Base-by-base conservation (phyloP, 805 yeast genomes). In the Ogataea thermomethanolica region DNA sequence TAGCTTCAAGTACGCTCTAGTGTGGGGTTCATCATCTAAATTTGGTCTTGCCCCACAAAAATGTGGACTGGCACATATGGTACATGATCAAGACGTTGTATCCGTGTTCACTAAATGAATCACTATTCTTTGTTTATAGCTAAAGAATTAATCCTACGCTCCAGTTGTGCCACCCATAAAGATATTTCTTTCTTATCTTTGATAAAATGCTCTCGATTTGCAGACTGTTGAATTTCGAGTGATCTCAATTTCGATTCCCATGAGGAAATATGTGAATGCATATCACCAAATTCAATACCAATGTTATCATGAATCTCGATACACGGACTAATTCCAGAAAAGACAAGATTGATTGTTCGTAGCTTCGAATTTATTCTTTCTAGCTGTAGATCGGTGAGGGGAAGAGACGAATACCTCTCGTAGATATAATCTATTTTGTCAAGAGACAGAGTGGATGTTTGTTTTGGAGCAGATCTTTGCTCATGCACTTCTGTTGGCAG, bases 1-100 rank as follows among this genome's bases (percentile, higher is more conserved):
- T 49, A 87, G 84, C 55, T 91, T 93, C 71, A 87, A 89, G 61
- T 89, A 90, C 60, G 98, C 98, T 0, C 65, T 89, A 55, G 96
- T 91, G 5, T 91, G 98, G 97, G 99, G 99, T 0, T 79, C 90
- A 1, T 82, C 95, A 33, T 84, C 97, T 6, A 93, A 93, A 61
- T 61, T 59, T 29, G 66, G 66, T 12, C 95, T 88, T 59, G 86
- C 91, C 25, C 98, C 98, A 4, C 99, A 91, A 58, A 91, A 91
- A 59, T 91, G 98, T 70, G 98, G 99, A 0, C 69, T 91, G 42
- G 76, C 59, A 47, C 99, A 91, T 60, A 68, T 69, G 26, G 82
- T 93, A 10, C 79, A 85, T 51, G 98, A 91, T 59, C 97, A 90
- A 58, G 99, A 91, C 59, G 99, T 91, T 12, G 91, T 93, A 15